Percentiles rank a stretch among this genome's conserved stretches.
phyloP scores from a whole-genome alignment of 2,329 filamentous ascomycete species.

The Mariannaea sp. region DNA sequence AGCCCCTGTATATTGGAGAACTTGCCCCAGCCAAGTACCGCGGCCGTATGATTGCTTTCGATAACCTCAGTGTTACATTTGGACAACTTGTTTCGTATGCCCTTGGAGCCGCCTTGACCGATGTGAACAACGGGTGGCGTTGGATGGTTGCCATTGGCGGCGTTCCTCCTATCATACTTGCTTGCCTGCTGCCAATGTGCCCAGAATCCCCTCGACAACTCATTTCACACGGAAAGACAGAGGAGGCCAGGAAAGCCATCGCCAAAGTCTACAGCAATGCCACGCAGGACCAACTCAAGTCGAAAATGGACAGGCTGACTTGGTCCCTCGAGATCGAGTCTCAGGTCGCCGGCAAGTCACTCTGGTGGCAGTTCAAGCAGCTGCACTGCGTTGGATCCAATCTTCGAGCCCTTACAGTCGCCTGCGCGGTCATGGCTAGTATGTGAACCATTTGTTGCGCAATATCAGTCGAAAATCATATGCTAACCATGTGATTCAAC shows the following conservation, averaged over 20 bases:
- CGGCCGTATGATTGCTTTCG: conserved; percentile 52
- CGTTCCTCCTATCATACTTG: conserved; percentile 49
- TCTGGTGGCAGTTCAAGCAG: conserved; percentile 49
- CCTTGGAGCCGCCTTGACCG: conserved; percentile 45
- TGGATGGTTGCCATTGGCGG: conserved; percentile 54
- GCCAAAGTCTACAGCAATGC: conserved; percentile 46
- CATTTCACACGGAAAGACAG: conserved; percentile 45
- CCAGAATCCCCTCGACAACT: conserved; percentile 54
- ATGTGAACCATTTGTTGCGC: background rate
- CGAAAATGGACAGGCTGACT: conserved; percentile 49
- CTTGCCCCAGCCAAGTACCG: conserved; percentile 53
- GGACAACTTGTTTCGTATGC: conserved; percentile 48
- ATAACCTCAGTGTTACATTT: conserved; percentile 51
- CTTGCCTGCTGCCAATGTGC: conserved; percentile 47
- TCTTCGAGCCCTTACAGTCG: conserved; percentile 49
- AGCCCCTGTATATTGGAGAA: conserved; percentile 51
- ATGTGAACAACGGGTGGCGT: conserved; percentile 50
- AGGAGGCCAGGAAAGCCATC: conserved; percentile 45
- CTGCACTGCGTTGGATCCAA: conserved; percentile 50
- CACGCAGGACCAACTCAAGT: conserved; percentile 46
- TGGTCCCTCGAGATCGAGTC: conserved; percentile 44
- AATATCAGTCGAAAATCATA: background rate
- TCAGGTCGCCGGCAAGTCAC: conserved; percentile 42
- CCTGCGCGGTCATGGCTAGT: conserved; percentile 53
- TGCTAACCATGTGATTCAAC: background rate